phyloP scores from a whole-genome alignment of 768 basidiomycete genomes.

The Hygrocybe coccinea region DNA sequence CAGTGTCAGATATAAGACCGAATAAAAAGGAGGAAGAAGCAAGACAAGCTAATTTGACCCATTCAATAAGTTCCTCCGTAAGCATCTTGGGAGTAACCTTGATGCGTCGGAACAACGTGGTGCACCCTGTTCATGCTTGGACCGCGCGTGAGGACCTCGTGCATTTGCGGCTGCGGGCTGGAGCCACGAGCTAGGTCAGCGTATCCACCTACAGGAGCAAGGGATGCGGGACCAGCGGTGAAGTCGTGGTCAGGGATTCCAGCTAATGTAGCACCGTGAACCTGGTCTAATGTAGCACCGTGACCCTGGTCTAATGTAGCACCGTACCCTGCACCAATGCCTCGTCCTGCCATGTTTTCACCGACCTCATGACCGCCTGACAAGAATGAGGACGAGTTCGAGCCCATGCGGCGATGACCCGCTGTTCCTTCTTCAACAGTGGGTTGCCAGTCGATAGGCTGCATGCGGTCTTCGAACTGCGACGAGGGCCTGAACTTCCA shows the following conservation, averaged over 20 bases:
- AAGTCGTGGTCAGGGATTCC: constrained; percentile 69
- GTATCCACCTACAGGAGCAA: constrained; percentile 73
- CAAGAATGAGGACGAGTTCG: constrained; percentile 67
- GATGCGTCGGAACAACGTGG: constrained; percentile 60
- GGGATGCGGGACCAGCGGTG: constrained; percentile 52
- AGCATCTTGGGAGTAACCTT: constrained; percentile 41
- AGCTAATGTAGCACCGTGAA: constrained; percentile 28
- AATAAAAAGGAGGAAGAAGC: not conserved
- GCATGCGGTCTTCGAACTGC: constrained; percentile 77
- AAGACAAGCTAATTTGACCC: not conserved
- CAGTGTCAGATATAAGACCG: constrained; percentile 3
- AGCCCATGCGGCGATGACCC: constrained; percentile 48
- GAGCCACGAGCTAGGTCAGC: constrained; percentile 76
- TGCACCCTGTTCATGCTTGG: constrained; percentile 43
- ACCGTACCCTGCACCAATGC: constrained; percentile 22
- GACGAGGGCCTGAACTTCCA: constrained; percentile 83
- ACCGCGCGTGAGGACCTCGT: constrained; percentile 42
- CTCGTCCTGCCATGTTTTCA: constrained; percentile 21
- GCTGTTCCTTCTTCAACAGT: constrained; percentile 45
- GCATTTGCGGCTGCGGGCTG: constrained; percentile 64
- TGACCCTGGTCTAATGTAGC: constrained; percentile 31
- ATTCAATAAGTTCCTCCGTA: constrained; percentile 19
- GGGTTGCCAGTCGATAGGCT: constrained; percentile 88
- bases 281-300: constrained; percentile 26
- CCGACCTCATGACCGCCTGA: constrained; percentile 42